These are phyloP conservation scores for Fusarium redolens DNA, from an alignment of 2,329 filamentous ascomycete species.

Conservation along the genomic window DNA sequence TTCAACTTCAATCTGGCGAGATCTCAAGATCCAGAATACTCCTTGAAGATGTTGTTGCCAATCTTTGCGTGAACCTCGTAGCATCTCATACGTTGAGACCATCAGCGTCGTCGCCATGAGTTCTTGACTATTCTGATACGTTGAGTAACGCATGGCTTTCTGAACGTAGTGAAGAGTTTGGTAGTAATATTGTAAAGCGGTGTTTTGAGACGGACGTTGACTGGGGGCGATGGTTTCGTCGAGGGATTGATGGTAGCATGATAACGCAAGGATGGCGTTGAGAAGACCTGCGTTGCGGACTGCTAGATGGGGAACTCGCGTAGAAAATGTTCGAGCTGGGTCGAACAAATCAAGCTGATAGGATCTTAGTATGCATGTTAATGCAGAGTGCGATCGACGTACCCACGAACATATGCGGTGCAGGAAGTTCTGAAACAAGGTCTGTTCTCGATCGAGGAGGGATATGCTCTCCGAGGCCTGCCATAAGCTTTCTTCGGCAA, in stretches of 20 bases:
- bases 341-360: conserved; percentile 42
- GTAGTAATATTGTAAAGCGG: conserved; percentile 65
- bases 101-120: conserved; percentile 69
- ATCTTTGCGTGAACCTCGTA: conserved; percentile 60
- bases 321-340: conserved; percentile 36
- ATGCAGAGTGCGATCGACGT: not conserved
- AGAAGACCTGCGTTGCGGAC: conserved; percentile 63
- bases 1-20: conserved; percentile 69
- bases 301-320: conserved; percentile 37
- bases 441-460: conserved; percentile 37
- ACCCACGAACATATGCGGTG: conserved; percentile 44
- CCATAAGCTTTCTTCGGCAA: conserved; percentile 37
- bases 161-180: conserved; percentile 72
- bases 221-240: not conserved
- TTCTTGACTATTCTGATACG: conserved; percentile 68
- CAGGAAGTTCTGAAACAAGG: conserved; percentile 40
- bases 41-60: conserved; percentile 74
- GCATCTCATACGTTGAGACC: conserved; percentile 74
- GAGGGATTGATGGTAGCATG: conserved; percentile 46
- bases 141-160: conserved; percentile 67
- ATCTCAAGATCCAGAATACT: conserved; percentile 74
- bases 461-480: conserved; percentile 35
- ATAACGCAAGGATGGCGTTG: conserved; percentile 67
- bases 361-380: not conserved
- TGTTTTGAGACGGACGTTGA: conserved; percentile 26